phyloP scores from a whole-genome alignment of 2,329 filamentous ascomycete genomes.

The Fusarium subtropicale region DNA sequence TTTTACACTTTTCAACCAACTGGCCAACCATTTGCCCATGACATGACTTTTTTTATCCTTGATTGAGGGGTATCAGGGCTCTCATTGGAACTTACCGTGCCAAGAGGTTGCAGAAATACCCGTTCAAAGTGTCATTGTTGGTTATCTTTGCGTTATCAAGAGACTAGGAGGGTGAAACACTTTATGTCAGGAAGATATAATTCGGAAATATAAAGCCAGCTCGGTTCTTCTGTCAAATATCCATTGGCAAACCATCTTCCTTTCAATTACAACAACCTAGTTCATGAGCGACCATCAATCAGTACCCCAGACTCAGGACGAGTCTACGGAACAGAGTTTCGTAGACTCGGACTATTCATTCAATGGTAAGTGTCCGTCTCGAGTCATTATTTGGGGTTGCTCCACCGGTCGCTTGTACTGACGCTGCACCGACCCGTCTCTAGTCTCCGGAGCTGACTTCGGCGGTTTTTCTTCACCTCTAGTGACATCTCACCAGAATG shows the following conservation, averaged over 20 bases:
- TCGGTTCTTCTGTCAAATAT: not conserved
- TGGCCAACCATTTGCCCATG: conserved; percentile 27
- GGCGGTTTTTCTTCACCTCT: not conserved
- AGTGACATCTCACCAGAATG: conserved; percentile 14
- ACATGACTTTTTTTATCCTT: conserved; percentile 7
- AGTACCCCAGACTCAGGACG: conserved; percentile 20
- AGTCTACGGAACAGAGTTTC: conserved; percentile 27
- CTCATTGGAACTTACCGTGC: conserved; percentile 22
- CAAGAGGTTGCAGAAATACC: conserved; percentile 12
- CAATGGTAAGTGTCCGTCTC: conserved; percentile 26
- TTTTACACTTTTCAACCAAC: conserved; percentile 40
- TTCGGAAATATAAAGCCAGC: conserved; percentile 22
- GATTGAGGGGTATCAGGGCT: conserved; percentile 18
- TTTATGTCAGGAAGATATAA: not conserved
- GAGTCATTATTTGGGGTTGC: conserved; percentile 24
- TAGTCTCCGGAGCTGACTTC: conserved; percentile 20
- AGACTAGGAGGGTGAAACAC: conserved; percentile 6
- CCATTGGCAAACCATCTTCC: not conserved
- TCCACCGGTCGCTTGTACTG: conserved; percentile 18
- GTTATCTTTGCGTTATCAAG: conserved; percentile 5
- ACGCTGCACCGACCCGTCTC: conserved; percentile 13
- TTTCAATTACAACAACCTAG: not conserved
- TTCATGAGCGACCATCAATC: conserved; percentile 26
- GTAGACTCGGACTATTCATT: conserved; percentile 33
- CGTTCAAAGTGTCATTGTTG: conserved; percentile 8